phyloP scores from a whole-genome alignment of 2,329 filamentous ascomycete genomes.

The Akanthomyces muscarius region DNA sequence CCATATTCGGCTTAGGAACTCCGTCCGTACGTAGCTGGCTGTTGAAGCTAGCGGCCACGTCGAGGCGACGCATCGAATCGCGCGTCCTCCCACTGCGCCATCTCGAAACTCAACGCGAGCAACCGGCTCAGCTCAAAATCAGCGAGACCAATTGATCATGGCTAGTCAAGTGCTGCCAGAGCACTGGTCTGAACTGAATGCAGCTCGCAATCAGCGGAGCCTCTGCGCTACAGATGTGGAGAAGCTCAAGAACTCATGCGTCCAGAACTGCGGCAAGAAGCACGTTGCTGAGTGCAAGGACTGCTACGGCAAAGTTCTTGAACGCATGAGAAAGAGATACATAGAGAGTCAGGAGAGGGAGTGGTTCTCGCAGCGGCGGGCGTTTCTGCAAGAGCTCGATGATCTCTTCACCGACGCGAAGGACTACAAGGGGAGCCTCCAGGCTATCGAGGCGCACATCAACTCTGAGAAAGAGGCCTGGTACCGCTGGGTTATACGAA shows the following conservation, averaged over 20 bases:
- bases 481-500: slow-evolving; percentile 45
- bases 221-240: slow-evolving; percentile 40
- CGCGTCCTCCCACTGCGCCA: background rate
- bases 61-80: background rate
- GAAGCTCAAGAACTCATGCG: slow-evolving; percentile 41
- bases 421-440: slow-evolving; percentile 39
- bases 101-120: background rate
- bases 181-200: slow-evolving; percentile 37
- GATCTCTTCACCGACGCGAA: slow-evolving; percentile 46
- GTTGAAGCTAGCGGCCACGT: background rate
- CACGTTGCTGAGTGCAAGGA: slow-evolving; percentile 43
- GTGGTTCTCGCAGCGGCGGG: slow-evolving; percentile 49
- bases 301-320: slow-evolving; percentile 46
- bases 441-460: slow-evolving; percentile 47
- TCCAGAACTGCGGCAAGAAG: slow-evolving; percentile 38
- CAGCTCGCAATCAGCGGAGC: slow-evolving; percentile 29
- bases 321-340: slow-evolving; percentile 39
- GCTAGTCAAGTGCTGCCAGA: slow-evolving; percentile 30
- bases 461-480: slow-evolving; percentile 49
- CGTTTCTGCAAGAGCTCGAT: slow-evolving; percentile 49
- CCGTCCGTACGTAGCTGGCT: background rate
- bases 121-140: background rate
- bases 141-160: slow-evolving; percentile 11
- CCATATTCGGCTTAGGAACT: background rate
- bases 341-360: slow-evolving; percentile 35